These are phyloP conservation scores for Rhodotorula sp. DNA, from an alignment of 1,284 basidiomycete genomes.

Conservation along the genomic window DNA sequence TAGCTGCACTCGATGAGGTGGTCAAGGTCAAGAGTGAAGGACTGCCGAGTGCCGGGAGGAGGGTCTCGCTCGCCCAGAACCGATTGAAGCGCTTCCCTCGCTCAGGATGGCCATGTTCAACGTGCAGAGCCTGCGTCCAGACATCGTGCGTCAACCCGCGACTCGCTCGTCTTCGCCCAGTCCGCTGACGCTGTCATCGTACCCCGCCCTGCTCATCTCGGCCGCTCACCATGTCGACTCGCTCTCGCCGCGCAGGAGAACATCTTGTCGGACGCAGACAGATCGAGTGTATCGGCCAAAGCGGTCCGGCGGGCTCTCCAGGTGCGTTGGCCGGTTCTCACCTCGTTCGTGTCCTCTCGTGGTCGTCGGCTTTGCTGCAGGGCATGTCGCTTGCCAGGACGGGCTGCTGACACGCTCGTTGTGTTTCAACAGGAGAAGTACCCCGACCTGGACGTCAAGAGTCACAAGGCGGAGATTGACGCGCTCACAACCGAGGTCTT, in stretches of 20 bases:
- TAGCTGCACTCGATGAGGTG: not conserved
- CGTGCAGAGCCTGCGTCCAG: constrained; percentile 1
- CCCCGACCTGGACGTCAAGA: constrained; percentile 29
- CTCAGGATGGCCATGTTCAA: constrained; percentile 8
- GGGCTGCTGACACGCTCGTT: not conserved
- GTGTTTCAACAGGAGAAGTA: constrained; percentile 10
- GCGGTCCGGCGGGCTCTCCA: constrained; percentile 26
- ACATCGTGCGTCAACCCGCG: not conserved
- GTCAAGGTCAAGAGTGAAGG: not conserved
- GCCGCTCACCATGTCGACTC: not conserved
- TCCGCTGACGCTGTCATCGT: not conserved
- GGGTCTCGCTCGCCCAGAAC: not conserved
- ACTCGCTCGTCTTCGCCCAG: not conserved
- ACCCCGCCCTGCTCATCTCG: not conserved
- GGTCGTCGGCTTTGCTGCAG: too few relatives aligned
- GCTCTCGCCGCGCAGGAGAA: not conserved
- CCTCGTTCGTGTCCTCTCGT: not conserved
- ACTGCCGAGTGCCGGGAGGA: not conserved
- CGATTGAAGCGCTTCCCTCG: not conserved
- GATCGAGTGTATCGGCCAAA: constrained; percentile 22
- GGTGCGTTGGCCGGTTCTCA: constrained; percentile 8
- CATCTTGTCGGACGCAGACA: constrained; percentile 15
- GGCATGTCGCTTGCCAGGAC: too few relatives aligned
- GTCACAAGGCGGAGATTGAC: constrained; percentile 29
- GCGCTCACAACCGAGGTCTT: constrained; percentile 21